A percentile compares a stretch with the other conserved stretches of the same genome.
Conservation (phyloP, 1,139 yeast species). For the Suhomyces anneliseae region DNA sequence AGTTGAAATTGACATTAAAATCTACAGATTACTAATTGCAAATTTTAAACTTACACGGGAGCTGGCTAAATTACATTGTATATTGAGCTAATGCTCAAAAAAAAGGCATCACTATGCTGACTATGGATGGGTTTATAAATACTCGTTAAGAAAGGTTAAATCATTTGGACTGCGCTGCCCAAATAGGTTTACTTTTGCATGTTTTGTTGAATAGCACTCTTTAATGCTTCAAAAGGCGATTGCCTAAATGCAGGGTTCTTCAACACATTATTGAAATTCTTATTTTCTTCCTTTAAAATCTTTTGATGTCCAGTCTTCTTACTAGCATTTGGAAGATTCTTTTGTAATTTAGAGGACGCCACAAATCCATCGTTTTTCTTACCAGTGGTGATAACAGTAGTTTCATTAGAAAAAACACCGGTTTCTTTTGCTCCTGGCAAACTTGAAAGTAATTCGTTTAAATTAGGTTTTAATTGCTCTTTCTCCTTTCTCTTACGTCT, state of each 20-base stretch:
- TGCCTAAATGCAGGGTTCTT: constrained; percentile 50
- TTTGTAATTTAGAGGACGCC: constrained; percentile 26
- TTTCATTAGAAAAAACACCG: constrained; percentile 7
- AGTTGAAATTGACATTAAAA: no score
- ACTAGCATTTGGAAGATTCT: constrained; percentile 60
- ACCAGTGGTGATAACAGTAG: constrained; percentile 8
- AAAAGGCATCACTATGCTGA: not conserved
- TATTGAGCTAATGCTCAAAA: not conserved
- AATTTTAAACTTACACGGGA: not conserved
- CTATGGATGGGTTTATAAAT: not conserved
- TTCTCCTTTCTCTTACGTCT: constrained; percentile 64
- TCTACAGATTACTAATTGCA: not conserved
- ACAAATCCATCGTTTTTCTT: constrained; percentile 16
- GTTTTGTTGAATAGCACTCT: constrained; percentile 33
- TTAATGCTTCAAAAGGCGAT: constrained; percentile 61
- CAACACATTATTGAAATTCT: constrained; percentile 55
- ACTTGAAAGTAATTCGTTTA: constrained; percentile 59
- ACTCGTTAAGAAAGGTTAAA: not conserved
- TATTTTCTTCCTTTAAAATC: constrained; percentile 54
- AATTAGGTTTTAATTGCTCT: constrained; percentile 63
- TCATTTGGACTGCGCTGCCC: not conserved
- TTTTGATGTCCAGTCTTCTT: constrained; percentile 56
- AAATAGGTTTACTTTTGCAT: constrained; percentile 7
- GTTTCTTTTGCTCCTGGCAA: constrained; percentile 41
- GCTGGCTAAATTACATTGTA: not conserved